phyloP scores from a whole-genome alignment of 495 filamentous ascomycete species.

The Trichoderma asperelloides region DNA sequence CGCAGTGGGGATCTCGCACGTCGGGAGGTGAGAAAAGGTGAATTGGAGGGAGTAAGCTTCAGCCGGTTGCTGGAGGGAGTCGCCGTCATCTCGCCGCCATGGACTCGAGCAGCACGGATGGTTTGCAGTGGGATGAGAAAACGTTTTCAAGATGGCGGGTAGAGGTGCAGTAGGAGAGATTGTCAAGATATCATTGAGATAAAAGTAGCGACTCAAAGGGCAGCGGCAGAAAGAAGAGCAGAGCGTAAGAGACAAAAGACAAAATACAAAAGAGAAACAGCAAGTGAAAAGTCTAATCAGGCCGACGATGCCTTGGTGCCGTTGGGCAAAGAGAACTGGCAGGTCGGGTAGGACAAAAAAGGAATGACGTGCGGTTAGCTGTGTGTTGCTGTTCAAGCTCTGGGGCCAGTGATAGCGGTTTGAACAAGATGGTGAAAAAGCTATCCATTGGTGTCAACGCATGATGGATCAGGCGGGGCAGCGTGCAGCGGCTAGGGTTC shows the following conservation, averaged over 20 bases:
- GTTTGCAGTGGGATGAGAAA: background rate
- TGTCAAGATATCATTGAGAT: background rate
- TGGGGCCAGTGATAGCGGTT: slow-evolving; percentile 1
- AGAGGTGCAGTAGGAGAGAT: background rate
- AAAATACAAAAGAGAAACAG: background rate
- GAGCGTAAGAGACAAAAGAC: background rate
- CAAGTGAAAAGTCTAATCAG: background rate
- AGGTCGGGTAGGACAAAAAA: background rate
- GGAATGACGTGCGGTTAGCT: background rate
- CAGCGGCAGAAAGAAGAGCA: background rate
- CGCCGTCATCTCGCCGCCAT: slow-evolving; percentile 50
- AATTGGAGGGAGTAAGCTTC: slow-evolving; percentile 74
- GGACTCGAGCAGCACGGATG: slow-evolving; percentile 18
- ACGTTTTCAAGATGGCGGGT: background rate
- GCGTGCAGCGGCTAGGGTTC: background rate
- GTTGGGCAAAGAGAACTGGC: background rate
- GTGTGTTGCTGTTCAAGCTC: background rate
- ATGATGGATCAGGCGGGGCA: background rate
- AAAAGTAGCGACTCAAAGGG: background rate
- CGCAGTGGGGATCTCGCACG: slow-evolving; percentile 54
- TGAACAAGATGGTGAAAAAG: background rate
- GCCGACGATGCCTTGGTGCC: background rate
- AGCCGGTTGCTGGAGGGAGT: slow-evolving; percentile 49
- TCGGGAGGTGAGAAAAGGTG: slow-evolving; percentile 52
- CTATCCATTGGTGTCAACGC: background rate